Conservation (phyloP, 1,139 yeast genomes). For the Pichiaceae sp. region DNA sequence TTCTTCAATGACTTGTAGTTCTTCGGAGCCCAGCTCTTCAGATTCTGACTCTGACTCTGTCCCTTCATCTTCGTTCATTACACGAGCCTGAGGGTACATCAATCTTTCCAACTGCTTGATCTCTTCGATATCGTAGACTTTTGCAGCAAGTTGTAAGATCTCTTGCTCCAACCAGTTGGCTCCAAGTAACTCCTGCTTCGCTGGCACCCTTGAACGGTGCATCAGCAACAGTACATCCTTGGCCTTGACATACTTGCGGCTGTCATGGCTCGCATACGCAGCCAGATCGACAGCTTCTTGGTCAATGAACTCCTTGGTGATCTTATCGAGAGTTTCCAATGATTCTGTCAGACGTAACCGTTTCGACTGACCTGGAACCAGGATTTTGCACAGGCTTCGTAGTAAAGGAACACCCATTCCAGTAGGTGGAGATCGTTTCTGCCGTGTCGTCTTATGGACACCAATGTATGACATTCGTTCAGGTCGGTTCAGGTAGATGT, state of each 20-base stretch:
- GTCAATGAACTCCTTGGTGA: slow-evolving; percentile 27
- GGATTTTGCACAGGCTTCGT: slow-evolving; percentile 9
- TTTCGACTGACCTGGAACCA: slow-evolving; percentile 10
- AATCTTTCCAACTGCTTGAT: slow-evolving; percentile 19
- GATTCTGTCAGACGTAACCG: slow-evolving; percentile 11
- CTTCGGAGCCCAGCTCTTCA: slow-evolving; percentile 5
- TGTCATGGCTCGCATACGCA: slow-evolving; percentile 29
- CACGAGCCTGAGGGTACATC: slow-evolving; percentile 14
- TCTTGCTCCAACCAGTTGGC: slow-evolving; percentile 8
- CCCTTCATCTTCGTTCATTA: slow-evolving; percentile 1
- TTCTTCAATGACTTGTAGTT: slow-evolving; percentile 10
- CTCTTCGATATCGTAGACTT: slow-evolving; percentile 20
- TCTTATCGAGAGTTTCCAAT: slow-evolving; percentile 13
- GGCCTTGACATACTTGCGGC: slow-evolving; percentile 18
- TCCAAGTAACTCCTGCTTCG: slow-evolving; percentile 10
- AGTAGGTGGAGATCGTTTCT: background rate
- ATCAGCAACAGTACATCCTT: slow-evolving; percentile 19
- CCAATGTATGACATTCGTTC: slow-evolving; percentile 9
- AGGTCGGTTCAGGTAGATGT: slow-evolving; percentile 1
- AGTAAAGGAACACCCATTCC: slow-evolving; percentile 6
- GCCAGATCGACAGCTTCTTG: slow-evolving; percentile 29
- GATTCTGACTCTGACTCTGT: slow-evolving; percentile 4
- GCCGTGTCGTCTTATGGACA: slow-evolving; percentile 3
- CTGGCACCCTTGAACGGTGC: slow-evolving; percentile 12
- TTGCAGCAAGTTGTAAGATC: slow-evolving; percentile 13